A percentile compares a stretch with the other conserved stretches of the same genome.
These are phyloP conservation scores for Simplicillium aogashimaense DNA, from an alignment of 2,329 filamentous ascomycete genomes.

Conservation along the genomic window DNA sequence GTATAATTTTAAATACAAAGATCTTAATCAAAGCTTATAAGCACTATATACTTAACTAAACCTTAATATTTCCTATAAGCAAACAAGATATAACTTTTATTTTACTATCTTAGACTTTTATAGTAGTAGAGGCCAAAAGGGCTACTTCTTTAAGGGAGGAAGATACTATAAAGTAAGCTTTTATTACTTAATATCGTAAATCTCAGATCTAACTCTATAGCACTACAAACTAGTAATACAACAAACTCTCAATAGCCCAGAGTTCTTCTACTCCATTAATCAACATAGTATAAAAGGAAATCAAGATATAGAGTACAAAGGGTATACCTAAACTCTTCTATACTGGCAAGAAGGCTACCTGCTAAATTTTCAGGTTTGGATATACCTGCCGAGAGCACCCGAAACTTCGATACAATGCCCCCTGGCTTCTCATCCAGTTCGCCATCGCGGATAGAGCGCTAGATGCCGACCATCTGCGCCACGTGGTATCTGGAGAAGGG, in stretches of 20 bases:
- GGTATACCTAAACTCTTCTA: neutral
- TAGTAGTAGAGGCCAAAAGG: too few species aligned
- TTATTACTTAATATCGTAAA: neutral
- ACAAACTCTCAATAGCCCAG: neutral
- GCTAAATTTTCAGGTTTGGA: conserved; percentile 1
- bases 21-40: too few species aligned
- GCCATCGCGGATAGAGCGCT: conserved; percentile 4
- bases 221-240: conserved; percentile 1
- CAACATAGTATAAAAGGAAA: conserved; percentile 1
- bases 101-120: too few species aligned
- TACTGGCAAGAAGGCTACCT: neutral
- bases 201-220: neutral
- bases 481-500: conserved; percentile 1
- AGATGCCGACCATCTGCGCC: conserved; percentile 1
- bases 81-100: too few species aligned
- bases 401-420: conserved; percentile 2
- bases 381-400: conserved; percentile 1
- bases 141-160: too few species aligned
- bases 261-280: neutral
- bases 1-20: too few species aligned
- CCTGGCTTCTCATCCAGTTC: conserved; percentile 3
- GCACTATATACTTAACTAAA: conserved; percentile 24
- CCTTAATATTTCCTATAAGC: too few species aligned
- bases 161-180: too few species aligned
- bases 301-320: neutral